Evolutionary conservation across 495 filamentous ascomycete species (phyloP), one percentile per base, ranked within the genome.

Genomic region (Aspergillus carlsbadensis): DNA sequence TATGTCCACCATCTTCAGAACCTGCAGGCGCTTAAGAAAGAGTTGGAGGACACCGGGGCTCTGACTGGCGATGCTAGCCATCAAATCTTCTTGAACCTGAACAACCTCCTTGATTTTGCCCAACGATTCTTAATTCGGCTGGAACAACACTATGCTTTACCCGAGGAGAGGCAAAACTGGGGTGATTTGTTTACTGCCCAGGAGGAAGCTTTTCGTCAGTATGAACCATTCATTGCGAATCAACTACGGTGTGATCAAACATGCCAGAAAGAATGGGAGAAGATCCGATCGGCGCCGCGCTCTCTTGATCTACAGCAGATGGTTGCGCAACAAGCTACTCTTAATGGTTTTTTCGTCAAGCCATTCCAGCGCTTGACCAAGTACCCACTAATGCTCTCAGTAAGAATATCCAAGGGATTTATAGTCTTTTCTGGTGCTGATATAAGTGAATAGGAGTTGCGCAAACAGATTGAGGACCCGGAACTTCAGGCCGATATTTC

Each of bases 1-100:
- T 98, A 98, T 60, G 95, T 98, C n/a, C 93, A 98, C 64, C 92
- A 98, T 74, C 78, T 98, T 24, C 93, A 98, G 65, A 92, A 92
- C 59, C 71, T 98, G 15, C 92, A 98, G 65, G 87, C 92, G 48
- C 83, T 98, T 54, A 97, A 97, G 77, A 94, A 90, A 63, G 84
- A 85, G 22, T 75, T 98, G 31, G 91, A 97, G 64, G 85, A 92
- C 62, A 90, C 88, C 44, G 91, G 91, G 37, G 83, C 91, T 34
- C 84, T 98, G 56, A 85, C 91, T 5, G 92, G 94, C 47, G 95
- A 98, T 70, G 81, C 86, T 14, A 87, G 96, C 22, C 94, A 98
- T 72, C 86, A 92, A 65, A 96, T 98, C 60, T 98, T 98, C 75
- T 78, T 96, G 54, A 98, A 98, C 72, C 78, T 98, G 60, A 96